Evolutionary conservation across 345 rosid species (phyloP).

Genomic region (Laguncularia racemosa): DNA sequence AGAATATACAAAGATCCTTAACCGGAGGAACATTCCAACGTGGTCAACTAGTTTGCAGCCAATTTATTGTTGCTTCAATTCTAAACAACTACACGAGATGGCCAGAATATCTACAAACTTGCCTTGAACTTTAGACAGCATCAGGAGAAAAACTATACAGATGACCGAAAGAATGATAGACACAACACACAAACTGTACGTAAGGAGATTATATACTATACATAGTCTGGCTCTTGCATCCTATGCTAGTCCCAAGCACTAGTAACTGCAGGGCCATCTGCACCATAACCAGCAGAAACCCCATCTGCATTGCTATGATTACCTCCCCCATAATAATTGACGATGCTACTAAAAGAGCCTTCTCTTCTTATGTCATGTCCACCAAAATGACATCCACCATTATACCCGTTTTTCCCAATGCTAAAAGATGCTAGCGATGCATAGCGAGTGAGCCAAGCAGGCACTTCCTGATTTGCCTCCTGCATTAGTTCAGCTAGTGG

Average conservation of each 20-base stretch:
- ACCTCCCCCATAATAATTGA: constrained; percentile 27
- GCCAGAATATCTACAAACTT: no score
- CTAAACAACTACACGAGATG: no score
- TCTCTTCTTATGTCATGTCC: constrained; percentile 48
- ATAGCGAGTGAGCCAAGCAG: constrained; percentile 38
- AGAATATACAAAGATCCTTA: no score
- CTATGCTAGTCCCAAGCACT: constrained; percentile 42
- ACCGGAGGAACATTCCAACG: no score
- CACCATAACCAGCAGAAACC: constrained; percentile 15
- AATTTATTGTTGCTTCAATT: no score
- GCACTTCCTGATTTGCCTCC: constrained; percentile 55
- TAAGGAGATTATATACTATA: neutral
- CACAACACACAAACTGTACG: constrained; percentile 3
- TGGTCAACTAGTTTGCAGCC: no score
- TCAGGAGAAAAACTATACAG: no score
- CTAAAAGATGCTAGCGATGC: constrained; percentile 29
- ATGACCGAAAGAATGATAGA: neutral
- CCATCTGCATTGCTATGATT: constrained; percentile 17
- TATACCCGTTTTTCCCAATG: constrained; percentile 32
- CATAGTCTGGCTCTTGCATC: no score
- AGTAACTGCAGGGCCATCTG: constrained; percentile 20
- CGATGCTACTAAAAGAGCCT: constrained; percentile 16
- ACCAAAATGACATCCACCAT: constrained; percentile 40
- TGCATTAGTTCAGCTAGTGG: constrained; percentile 43
- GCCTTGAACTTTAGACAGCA: no score